Evolutionary conservation across 2,329 filamentous ascomycete genomes (phyloP).

Genomic region (Colletotrichum paranaense): DNA sequence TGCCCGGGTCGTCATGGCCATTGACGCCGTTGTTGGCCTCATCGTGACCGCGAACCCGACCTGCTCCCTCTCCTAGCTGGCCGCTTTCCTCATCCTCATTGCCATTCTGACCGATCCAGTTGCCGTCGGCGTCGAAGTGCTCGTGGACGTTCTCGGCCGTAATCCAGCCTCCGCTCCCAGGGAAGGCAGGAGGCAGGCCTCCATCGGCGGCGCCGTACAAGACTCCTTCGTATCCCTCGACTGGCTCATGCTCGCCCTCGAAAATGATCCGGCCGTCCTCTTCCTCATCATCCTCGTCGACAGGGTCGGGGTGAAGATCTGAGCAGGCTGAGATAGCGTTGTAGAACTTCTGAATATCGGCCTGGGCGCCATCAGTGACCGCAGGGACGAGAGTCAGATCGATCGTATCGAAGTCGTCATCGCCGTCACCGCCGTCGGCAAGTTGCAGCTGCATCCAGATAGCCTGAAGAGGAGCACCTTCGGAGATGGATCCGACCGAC

Average conservation of each 20-base stretch:
- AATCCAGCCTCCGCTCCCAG: slow-evolving; percentile 85
- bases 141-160: slow-evolving; percentile 91
- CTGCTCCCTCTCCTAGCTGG: slow-evolving; percentile 73
- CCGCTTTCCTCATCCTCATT: slow-evolving; percentile 53
- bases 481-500: slow-evolving; percentile 57
- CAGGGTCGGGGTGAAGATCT: slow-evolving; percentile 79
- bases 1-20: slow-evolving; percentile 56
- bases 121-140: slow-evolving; percentile 84
- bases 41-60: slow-evolving; percentile 64
- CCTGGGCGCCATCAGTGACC: slow-evolving; percentile 39
- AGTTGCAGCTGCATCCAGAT: slow-evolving; percentile 78
- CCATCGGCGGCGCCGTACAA: slow-evolving; percentile 59
- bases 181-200: slow-evolving; percentile 73
- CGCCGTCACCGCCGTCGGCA: slow-evolving; percentile 63
- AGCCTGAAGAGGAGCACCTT: slow-evolving; percentile 53
- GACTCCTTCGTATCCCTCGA: slow-evolving; percentile 69
- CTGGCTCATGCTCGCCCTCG: slow-evolving; percentile 64
- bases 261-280: slow-evolving; percentile 68
- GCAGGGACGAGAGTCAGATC: slow-evolving; percentile 75
- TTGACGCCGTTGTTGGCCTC: slow-evolving; percentile 63
- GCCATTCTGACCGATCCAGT: slow-evolving; percentile 70
- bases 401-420: slow-evolving; percentile 72
- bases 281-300: slow-evolving; percentile 68
- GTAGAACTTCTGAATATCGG: slow-evolving; percentile 63
- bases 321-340: slow-evolving; percentile 79